phyloP scores from a whole-genome alignment of 2,329 filamentous ascomycete genomes.

The Colletotrichum plurivorum region DNA sequence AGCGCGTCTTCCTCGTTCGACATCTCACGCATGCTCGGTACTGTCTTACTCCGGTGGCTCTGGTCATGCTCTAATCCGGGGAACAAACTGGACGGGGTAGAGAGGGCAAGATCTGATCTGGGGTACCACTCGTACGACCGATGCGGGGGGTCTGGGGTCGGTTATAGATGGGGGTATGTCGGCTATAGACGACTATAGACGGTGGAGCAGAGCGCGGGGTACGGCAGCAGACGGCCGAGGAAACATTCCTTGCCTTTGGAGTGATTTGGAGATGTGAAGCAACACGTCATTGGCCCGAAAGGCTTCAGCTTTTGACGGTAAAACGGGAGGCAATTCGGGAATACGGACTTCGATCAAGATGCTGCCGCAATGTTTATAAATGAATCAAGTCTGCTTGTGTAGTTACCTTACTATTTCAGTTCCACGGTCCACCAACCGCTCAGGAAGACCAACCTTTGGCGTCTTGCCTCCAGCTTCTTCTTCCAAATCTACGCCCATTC shows the following conservation, averaged over 20 bases:
- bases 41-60: conserved; percentile 29
- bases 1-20: conserved; percentile 32
- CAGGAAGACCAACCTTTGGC: too few species aligned
- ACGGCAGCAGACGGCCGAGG: conserved; percentile 19
- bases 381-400: too few species aligned
- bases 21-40: conserved; percentile 37
- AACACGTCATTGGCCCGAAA: neutral
- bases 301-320: neutral
- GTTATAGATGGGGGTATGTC: conserved; percentile 19
- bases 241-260: neutral
- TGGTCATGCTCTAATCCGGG: conserved; percentile 32
- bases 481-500: too few species aligned
- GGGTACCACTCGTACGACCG: conserved; percentile 7
- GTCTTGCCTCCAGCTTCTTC: too few species aligned
- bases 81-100: neutral
- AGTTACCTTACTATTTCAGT: too few species aligned
- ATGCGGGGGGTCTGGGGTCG: conserved; percentile 16
- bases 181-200: conserved; percentile 28
- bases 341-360: too few species aligned
- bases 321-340: too few species aligned
- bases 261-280: neutral
- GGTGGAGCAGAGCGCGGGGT: conserved; percentile 12
- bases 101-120: conserved; percentile 2
- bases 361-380: neutral
- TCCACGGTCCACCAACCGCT: too few species aligned